These are phyloP conservation scores for Passiflora organensis DNA, from an alignment of 345 rosid species.

Conservation along the genomic window DNA sequence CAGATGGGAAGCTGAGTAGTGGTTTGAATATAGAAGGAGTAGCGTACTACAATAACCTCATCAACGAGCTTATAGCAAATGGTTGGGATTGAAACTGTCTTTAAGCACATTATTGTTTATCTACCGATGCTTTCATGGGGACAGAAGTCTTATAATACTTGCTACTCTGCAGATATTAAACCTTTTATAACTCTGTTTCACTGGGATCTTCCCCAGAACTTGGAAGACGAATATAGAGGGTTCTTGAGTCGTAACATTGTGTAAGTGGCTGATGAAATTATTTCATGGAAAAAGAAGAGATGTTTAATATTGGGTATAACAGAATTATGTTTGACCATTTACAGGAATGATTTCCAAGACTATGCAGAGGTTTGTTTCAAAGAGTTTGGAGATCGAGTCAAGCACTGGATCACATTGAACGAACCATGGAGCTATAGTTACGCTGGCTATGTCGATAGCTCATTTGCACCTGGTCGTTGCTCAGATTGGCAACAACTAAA, in stretches of 20 bases:
- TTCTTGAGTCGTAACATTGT: not conserved
- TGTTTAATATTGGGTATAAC: too few species aligned
- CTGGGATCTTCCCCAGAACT: constrained; percentile 7
- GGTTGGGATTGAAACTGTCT: not conserved
- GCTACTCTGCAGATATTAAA: not conserved
- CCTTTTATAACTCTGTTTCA: constrained; percentile 7
- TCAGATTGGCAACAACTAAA: constrained; percentile 27
- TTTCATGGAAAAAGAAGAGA: too few species aligned
- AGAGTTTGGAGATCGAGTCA: constrained; percentile 17
- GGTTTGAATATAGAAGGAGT: too few species aligned
- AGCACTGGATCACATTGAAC: constrained; percentile 31
- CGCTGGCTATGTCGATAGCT: constrained; percentile 24
- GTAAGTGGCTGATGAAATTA: constrained; percentile 6
- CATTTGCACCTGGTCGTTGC: constrained; percentile 47
- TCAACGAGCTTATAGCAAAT: constrained; percentile 22
- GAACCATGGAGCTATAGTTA: constrained; percentile 15
- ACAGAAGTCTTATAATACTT: too few species aligned
- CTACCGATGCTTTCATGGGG: too few species aligned
- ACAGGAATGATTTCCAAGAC: too few species aligned
- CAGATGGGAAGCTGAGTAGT: too few species aligned
- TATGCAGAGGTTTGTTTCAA: too few species aligned
- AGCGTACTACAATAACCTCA: constrained; percentile 16
- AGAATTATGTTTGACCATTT: too few species aligned
- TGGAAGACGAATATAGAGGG: constrained; percentile 5
- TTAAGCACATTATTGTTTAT: too few species aligned